Evolutionary conservation across 495 filamentous ascomycete genomes (phyloP), one percentile per base, ranked within the genome.

Genomic region (Aspergillus haitiensis): DNA sequence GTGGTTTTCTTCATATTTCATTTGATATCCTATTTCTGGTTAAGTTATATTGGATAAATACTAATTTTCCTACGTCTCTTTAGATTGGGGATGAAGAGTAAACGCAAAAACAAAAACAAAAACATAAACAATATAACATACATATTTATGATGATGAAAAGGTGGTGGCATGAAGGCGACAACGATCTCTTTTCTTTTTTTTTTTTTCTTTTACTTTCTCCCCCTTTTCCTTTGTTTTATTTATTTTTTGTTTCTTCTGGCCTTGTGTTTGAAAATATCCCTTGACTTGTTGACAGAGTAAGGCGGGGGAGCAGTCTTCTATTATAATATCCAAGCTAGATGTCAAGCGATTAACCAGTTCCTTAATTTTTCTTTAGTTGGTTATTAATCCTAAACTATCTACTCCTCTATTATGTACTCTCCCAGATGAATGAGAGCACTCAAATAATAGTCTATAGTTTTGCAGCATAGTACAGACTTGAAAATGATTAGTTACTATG

Each of bases 81-180:
- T 63, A 93, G 90, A 93, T 97, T 72, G 92, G 93, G 54, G 93
- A 97, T 58, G 91, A 96, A 65, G 91, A 96, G 75, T 95, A 87
- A 81, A 77, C 42, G 55, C 39, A 37, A 61, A 13, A 58, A 60
- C 50, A 56, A 40, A 45, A n/a, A n/a, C n/a, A n/a, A n/a, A 51
- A 13, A 15, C 48, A 59, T 60, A 59, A 54, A 58, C 63, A 59
- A 67, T 58, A 61, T 62, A 67, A 68, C 54, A 64, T 62, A 57
- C 56, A 63, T 59, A 60, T 59, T 64, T 51, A 64, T 60, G 54
- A 75, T 64, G 68, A 75, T 65, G 71, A 72, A 68, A 69, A 67
- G 61, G 69, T 67, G 39, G 61, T 56, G 21, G 21, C 21, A 59
- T 63, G 56, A 69, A 49, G 63, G 72, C 64, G 67, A 67, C 63